Base-by-base conservation (phyloP, 2,329 filamentous ascomycete genomes). In the Emergomyces africanus region DNA sequence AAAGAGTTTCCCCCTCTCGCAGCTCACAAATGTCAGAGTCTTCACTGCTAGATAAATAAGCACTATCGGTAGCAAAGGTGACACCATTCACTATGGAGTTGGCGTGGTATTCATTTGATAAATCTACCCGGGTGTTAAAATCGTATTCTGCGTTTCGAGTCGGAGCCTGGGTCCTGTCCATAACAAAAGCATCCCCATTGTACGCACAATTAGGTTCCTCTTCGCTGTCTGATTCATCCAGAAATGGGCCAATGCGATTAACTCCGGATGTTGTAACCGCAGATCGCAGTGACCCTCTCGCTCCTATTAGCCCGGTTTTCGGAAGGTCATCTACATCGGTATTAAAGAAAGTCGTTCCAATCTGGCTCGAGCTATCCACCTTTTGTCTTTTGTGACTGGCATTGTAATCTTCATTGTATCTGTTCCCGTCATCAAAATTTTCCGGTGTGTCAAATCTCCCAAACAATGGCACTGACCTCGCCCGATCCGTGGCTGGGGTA, bases 151-250 rank as follows among this genome's bases (percentile, higher is more conserved):
- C 20, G 14, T 39, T 14, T 15, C 10, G 9, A 33, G 9, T 10
- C n/a, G 3, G 12, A 23, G 33, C 37, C 18, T 37, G 2, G 4
- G 49, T 51, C 10, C n/a, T 20, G 15, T 18, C 5, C n/a, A 12
- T 20, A 9, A 35, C 8, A 12, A 18, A 39, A 23, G 20, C 15
- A 23, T 81, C 76, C 15, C 83, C 78, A 20, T 84, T 82, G 65
- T 88, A 84, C 65, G 86, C 72, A 68, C 81, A 79, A 63, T 81
- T 81, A 67, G 82, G 81, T 65, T 74, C 75, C 8, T 80, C 75
- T 57, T 85, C 82, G 46, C 78, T 83, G 58, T 85, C 82, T 0
- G 77, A 78, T 35, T 75, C 73, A 54, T 75, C 72, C 44, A 75
- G 69, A 28, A 75, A 75, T 0, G 73, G 73, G 3, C 73, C 73